Base-by-base conservation (phyloP, 306 rosid species). In the Casuarina equisetifolia region DNA sequence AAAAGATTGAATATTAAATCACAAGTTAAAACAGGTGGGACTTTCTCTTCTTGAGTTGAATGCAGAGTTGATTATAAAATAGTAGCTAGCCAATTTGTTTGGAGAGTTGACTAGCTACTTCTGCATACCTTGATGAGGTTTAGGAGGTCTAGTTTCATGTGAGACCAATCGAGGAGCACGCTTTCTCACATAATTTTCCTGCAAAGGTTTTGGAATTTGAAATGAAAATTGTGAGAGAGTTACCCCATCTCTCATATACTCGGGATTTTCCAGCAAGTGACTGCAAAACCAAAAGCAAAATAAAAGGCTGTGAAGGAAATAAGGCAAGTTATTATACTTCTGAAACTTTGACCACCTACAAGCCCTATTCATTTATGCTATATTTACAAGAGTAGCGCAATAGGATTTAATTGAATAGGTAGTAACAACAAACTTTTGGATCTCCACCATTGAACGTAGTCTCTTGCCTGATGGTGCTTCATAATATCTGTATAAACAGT, bases 381-480 rank as follows among this genome's bases (percentile, higher is more conserved):
- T 17, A 46, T 44, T n/a, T 45, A 12, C n/a, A 44, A 4, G 35
- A 51, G 20, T 51, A 11, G 51, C 40, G 49, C 69, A 76, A 71
- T 51, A 49, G 49, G 72, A 50, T 74, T 67, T 74, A 13, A 75
- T 54, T 39, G 19, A 80, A 72, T 79, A 63, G 78, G 44, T 49
- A 64, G 63, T 20, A 72, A 46, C 76, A 48, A 62, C 95, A 68
- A 86, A 90, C 99, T 90, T 90, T 46, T 95, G 92, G 71, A 95
- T 68, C 84, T 95, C 99, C 75, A 95, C 96, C 85, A 80, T 88
- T 5, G 99, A 95, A 57, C 99, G 97, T 55, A 95, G 92, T 71
- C 73, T 88, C 96, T 91, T 95, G 64, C 99, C 97, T 5, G 96
- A 76, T 63, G 99, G 99, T 43, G 97, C 92, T 11, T 75, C 78